These are phyloP conservation scores for Tagetes erecta DNA, from an alignment of 129 eudicot species.

Conservation along the genomic window DNA sequence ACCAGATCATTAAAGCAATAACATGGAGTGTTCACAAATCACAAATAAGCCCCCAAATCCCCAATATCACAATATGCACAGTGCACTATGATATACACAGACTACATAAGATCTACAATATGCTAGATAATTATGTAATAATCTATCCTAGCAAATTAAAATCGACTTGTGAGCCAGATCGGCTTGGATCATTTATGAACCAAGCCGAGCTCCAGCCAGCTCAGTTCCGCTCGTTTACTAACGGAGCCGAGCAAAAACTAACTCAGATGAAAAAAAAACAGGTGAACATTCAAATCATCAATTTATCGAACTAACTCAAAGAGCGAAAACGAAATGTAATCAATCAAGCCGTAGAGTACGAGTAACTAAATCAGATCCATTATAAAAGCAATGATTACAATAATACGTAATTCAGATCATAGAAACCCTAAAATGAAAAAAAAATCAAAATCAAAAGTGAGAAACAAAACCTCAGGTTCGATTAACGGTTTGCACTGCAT, in stretches of 20 bases:
- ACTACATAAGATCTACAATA: not conserved
- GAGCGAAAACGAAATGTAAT: not conserved
- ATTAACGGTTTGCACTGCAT: slow-evolving; percentile 94
- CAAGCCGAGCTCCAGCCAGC: too few relatives aligned
- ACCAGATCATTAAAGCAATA: not conserved
- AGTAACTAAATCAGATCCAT: slow-evolving; percentile 29
- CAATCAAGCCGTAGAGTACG: not conserved
- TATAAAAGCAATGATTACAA: not conserved
- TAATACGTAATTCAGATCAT: not conserved
- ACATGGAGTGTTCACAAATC: not conserved
- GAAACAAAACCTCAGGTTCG: slow-evolving; percentile 55
- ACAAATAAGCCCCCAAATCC: too few relatives aligned
- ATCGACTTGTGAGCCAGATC: too few relatives aligned
- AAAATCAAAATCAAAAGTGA: not conserved
- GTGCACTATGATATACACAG: not conserved
- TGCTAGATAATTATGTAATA: too few relatives aligned
- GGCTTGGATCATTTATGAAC: too few relatives aligned
- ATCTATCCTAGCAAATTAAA: too few relatives aligned
- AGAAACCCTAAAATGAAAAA: slow-evolving; percentile 17
- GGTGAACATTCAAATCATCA: slow-evolving; percentile 1
- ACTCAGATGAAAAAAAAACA: not conserved
- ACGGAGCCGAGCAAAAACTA: too few relatives aligned
- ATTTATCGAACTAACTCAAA: not conserved
- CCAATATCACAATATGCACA: not conserved
- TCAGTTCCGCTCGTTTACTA: too few relatives aligned